Conservation (phyloP, 176 grass and related monocot species). For the Bolboschoenus planiculmis region DNA sequence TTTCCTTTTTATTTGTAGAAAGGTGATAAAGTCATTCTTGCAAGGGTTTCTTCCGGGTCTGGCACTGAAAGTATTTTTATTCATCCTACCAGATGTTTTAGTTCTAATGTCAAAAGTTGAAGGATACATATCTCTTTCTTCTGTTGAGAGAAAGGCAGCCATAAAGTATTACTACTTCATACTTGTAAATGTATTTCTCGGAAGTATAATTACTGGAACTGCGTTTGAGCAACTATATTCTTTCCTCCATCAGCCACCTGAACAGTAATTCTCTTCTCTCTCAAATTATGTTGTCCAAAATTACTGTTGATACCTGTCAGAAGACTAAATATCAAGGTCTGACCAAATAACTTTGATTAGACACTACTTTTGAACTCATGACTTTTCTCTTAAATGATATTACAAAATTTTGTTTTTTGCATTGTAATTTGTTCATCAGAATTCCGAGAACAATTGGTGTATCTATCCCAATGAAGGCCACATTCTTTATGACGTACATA, state of each 20-base stretch:
- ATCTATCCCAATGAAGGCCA: conserved; percentile 98
- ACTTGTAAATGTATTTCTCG: conserved; percentile 89
- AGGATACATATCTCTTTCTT: conserved; percentile 89
- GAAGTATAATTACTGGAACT: conserved; percentile 87
- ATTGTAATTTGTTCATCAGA: conserved; percentile 31
- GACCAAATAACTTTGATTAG: neutral
- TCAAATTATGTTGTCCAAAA: neutral
- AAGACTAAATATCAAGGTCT: neutral
- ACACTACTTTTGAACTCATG: neutral
- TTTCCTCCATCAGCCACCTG: conserved; percentile 72
- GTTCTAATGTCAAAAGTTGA: conserved; percentile 92
- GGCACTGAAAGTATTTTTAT: conserved; percentile 85
- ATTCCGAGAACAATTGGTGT: conserved; percentile 92
- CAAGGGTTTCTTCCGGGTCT: conserved; percentile 95
- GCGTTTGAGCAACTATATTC: conserved; percentile 85
- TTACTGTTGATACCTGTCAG: neutral
- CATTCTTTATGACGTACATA: conserved; percentile 98
- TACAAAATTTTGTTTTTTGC: neutral
- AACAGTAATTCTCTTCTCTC: conserved; percentile 50
- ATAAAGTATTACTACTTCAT: conserved; percentile 99
- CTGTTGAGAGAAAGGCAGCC: conserved; percentile 78
- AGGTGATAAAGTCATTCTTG: conserved; percentile 73
- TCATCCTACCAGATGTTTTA: conserved; percentile 81
- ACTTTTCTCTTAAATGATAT: neutral
- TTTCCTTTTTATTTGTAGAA: conserved; percentile 40